These are phyloP conservation scores for Chrysanthemum makinoi DNA, from an alignment of 129 eudicot genomes.

Conservation along the genomic window DNA sequence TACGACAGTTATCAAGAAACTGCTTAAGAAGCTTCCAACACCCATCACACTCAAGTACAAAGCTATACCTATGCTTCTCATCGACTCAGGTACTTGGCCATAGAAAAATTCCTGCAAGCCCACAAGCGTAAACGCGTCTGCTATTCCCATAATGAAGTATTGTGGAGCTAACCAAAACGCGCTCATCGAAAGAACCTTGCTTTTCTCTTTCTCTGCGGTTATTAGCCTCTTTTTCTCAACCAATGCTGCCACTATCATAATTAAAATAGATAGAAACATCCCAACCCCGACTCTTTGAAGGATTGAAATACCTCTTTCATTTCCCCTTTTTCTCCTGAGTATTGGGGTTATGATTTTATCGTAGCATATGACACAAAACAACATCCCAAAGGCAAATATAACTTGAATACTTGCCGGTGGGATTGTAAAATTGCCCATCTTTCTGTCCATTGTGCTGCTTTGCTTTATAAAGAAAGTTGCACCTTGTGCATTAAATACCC, in stretches of 20 bases:
- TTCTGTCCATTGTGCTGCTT: too few relatives aligned
- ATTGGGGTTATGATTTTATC: conserved; percentile 42
- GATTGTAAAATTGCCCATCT: conserved; percentile 6
- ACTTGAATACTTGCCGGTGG: conserved; percentile 39
- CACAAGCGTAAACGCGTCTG: conserved; percentile 41
- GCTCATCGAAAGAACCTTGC: conserved; percentile 12
- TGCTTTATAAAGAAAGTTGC: too few relatives aligned
- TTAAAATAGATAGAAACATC: conserved; percentile 21
- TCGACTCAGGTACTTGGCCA: conserved; percentile 43
- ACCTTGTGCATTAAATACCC: too few relatives aligned
- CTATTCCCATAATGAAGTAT: conserved; percentile 27
- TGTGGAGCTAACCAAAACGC: conserved; percentile 40
- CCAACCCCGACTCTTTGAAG: conserved; percentile 52
- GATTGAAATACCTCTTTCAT: conserved; percentile 39
- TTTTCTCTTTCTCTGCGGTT: conserved; percentile 5
- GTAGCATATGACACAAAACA: conserved; percentile 27
- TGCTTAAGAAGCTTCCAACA: conserved; percentile 31
- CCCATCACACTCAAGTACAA: conserved; percentile 26
- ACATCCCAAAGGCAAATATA: conserved; percentile 32
- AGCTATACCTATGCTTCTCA: conserved; percentile 36
- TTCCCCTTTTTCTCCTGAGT: conserved; percentile 25
- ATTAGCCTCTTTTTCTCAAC: conserved; percentile 18
- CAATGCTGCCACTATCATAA: neutral
- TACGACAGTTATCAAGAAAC: conserved; percentile 27
- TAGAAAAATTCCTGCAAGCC: conserved; percentile 48